A percentile compares a stretch with the other conserved stretches of the same genome.
These are phyloP conservation scores for Orychophragmus violaceus DNA, from an alignment of 345 rosid species.

Conservation along the genomic window DNA sequence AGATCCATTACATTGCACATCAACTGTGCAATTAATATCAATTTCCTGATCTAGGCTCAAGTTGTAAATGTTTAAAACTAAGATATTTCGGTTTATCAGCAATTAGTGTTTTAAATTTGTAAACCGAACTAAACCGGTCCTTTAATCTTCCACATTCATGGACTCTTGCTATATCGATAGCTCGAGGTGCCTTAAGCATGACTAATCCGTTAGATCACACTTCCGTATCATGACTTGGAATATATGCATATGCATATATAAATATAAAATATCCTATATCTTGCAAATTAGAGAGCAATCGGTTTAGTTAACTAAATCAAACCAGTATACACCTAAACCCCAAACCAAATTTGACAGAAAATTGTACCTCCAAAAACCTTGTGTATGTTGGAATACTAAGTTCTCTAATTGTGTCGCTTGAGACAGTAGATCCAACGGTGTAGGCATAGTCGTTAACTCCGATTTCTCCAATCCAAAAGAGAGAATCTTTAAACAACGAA, in stretches of 20 bases:
- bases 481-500: too few species aligned
- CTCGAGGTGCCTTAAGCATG: neutral
- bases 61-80: neutral
- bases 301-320: neutral
- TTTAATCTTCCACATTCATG: neutral
- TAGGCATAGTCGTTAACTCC: too few species aligned
- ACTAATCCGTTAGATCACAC: conserved; percentile 1
- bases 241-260: neutral
- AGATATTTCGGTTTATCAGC: neutral
- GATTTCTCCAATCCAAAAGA: too few species aligned
- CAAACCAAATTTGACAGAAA: neutral
- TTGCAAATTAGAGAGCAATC: neutral
- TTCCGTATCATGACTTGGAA: neutral
- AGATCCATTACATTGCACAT: neutral
- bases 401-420: conserved; percentile 43
- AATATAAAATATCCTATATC: neutral
- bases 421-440: conserved; percentile 45
- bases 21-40: neutral
- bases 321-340: neutral
- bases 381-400: conserved; percentile 43
- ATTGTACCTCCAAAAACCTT: conserved; percentile 48
- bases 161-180: neutral
- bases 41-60: too few species aligned
- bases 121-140: neutral
- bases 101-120: neutral